Conservation (phyloP, 2,329 filamentous ascomycete species). For the Fusarium sp. region DNA sequence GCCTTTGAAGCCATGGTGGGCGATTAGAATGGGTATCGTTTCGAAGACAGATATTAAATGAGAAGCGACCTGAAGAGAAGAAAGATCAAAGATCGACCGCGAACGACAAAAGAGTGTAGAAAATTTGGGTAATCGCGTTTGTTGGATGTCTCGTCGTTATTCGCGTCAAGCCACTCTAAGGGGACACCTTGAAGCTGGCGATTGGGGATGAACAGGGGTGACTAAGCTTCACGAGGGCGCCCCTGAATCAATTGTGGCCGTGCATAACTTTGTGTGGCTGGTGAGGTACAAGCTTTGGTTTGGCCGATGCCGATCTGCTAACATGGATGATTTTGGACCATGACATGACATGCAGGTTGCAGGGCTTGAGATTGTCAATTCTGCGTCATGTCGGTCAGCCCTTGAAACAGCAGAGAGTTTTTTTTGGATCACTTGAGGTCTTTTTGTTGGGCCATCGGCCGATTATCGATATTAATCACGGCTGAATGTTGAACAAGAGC, state of each 20-base stretch:
- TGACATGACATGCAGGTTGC: slow-evolving; percentile 30
- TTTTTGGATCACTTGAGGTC: not conserved
- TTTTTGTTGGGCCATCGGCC: not conserved
- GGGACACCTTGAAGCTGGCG: slow-evolving; percentile 44
- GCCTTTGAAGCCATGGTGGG: slow-evolving; percentile 61
- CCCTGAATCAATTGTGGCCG: slow-evolving; percentile 45
- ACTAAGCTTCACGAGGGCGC: slow-evolving; percentile 37
- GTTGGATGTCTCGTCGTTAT: slow-evolving; percentile 31
- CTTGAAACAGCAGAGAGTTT: not conserved
- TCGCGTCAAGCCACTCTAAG: slow-evolving; percentile 45
- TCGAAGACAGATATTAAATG: slow-evolving; percentile 1
- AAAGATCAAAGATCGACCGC: slow-evolving; percentile 5
- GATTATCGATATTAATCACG: not conserved
- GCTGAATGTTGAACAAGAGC: not conserved
- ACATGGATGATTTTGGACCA: slow-evolving; percentile 8
- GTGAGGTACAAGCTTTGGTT: slow-evolving; percentile 8
- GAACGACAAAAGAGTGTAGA: slow-evolving; percentile 43
- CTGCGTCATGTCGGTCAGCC: slow-evolving; percentile 26
- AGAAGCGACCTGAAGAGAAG: not conserved
- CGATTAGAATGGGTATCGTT: slow-evolving; percentile 18
- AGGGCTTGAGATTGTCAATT: slow-evolving; percentile 21
- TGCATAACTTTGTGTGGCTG: slow-evolving; percentile 5
- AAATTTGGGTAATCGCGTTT: slow-evolving; percentile 43
- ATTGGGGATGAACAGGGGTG: slow-evolving; percentile 22
- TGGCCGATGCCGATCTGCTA: slow-evolving; percentile 34